Percentiles rank a stretch among this genome's conserved stretches.
These are phyloP conservation scores for Herpetomonas tarakana DNA, from an alignment of 208 protist species.

Conservation along the genomic window DNA sequence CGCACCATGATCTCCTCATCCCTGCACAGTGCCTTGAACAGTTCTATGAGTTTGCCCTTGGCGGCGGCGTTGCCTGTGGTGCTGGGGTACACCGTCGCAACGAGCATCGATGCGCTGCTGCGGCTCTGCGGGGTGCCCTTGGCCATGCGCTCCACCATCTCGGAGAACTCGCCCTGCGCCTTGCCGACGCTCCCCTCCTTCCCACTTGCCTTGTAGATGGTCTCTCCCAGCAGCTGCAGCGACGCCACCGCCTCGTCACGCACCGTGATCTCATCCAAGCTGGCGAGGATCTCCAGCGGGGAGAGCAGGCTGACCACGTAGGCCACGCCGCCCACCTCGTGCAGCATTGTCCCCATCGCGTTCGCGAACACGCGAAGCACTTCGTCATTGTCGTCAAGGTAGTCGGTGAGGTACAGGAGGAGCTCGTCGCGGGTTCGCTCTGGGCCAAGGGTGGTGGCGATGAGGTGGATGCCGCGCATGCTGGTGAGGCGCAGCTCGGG, in stretches of 20 bases:
- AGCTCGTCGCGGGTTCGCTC: conserved; percentile 96
- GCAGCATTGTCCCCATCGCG: conserved; percentile 96
- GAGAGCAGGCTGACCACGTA: conserved; percentile 89
- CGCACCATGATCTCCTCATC: conserved; percentile 98
- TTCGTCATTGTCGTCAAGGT: conserved; percentile 99
- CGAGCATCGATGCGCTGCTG: conserved; percentile 92
- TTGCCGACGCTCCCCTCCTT: conserved; percentile 13
- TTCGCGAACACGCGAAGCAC: conserved; percentile 97
- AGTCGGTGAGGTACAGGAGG: conserved; percentile 97
- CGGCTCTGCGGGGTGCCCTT: conserved; percentile 94
- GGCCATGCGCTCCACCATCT: conserved; percentile 84
- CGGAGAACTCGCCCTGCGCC: conserved; percentile 87
- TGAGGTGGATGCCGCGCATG: conserved; percentile 96
- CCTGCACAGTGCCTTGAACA: conserved; percentile 85
- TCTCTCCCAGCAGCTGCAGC: conserved; percentile 63
- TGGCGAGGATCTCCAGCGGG: conserved; percentile 95
- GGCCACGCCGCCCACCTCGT: conserved; percentile 94
- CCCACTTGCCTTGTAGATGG: conserved; percentile 35
- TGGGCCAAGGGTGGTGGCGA: conserved; percentile 95
- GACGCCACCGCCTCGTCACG: conserved; percentile 94
- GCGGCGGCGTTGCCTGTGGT: conserved; percentile 20
- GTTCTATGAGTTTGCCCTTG: conserved; percentile 59
- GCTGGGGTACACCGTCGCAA: conserved; percentile 89
- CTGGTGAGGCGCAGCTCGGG: conserved; percentile 95
- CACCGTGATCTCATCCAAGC: conserved; percentile 96